Evolutionary conservation across 2,329 filamentous ascomycete genomes (phyloP), one percentile per base, ranked within the genome.

Genomic region (Aspergillus sp.): DNA sequence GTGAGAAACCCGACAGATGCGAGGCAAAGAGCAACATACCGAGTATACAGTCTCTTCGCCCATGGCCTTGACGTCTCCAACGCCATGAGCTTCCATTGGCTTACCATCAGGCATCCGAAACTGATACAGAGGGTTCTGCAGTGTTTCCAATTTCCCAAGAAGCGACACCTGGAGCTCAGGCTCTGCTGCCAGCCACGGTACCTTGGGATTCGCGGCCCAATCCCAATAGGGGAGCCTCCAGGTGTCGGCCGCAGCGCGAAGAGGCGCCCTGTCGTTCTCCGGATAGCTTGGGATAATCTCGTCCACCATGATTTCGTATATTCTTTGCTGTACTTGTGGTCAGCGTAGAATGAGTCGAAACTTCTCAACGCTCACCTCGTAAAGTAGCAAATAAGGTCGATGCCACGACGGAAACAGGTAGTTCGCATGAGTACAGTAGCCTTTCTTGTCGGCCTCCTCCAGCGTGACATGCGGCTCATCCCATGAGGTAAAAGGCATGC

Each of bases 171-270:
- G 50, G 7, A 53, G 50, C 34, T 53, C 50, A n/a, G 50, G 50
- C 19, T 53, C 19, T n/a, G 50, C 9, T 11, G 50, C 50, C 11
- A 53, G 34, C 50, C 50, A 53, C 11, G 50, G 50, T 0, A 53
- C 30, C 15, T 22, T 53, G 31, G 50, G 50, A 22, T 53, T 28
- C n/a, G 43, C 50, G 17, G 50, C 58, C 51, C 51, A 60, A 31
- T 60, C 58, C 58, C 58, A 60, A 43, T 55, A 60, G 2, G 58
- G 58, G 28, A 55, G 58, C 5, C 58, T 25, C 58, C 58, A 60
- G 13, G n/a, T 17, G 9, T 60, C 43, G 2, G 58, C 58, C 19
- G 51, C 58, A 50, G 47, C 22, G 3, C 50, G 50, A 22, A 53
- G 22, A 4, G 19, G n/a, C 2, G 19, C 8, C 5, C 3, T 31